Evolutionary conservation across 306 rosid genomes (phyloP), one percentile per base, ranked within the genome.

Genomic region (Fagus crenata): DNA sequence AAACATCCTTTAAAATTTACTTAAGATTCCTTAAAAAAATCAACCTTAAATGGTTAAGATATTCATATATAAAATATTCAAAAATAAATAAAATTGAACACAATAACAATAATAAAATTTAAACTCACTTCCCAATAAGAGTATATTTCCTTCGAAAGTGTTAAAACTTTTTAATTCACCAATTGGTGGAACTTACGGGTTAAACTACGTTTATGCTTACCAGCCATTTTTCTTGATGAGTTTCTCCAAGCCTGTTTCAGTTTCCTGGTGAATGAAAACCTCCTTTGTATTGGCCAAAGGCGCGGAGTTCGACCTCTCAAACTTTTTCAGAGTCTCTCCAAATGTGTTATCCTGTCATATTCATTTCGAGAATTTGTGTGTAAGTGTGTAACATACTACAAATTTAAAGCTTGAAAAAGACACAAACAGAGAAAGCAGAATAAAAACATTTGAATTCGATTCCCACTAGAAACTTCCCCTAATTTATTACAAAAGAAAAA

Each of bases 141-240:
- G 28, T 22, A 22, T 22, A 22, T 22, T 22, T 22, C 28, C 28
- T 22, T 22, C 28, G 28, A 22, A 22, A 22, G 28, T 22, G 28
- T 22, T 22, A 22, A 22, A 22, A 13, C 14, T 46, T 46, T 46
- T 46, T 46, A 9, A 46, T 46, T 46, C 51, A 46, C 7, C 11
- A 46, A 46, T 9, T 46, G 51, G 14, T 46, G 51, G 7, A 0
- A 46, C 14, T 46, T 46, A 43, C 7, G 49, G 49, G 7, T 51
- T 37, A 43, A 13, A 46, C 14, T 8, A 43, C 12, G 49, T 15
- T 22, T 17, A 75, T 65, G 17, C 8, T 63, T 79, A 93, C 98
- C 97, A 93, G 67, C 81, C 85, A 71, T 84, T 86, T 85, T 78
- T 87, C 65, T 76, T 82, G 53, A 68, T 67, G 68, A 88, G 83